A percentile compares a stretch with the other conserved stretches of the same genome.
Conservation (phyloP, 2,329 filamentous ascomycete genomes). For the Coniochaeta pulveracea region DNA sequence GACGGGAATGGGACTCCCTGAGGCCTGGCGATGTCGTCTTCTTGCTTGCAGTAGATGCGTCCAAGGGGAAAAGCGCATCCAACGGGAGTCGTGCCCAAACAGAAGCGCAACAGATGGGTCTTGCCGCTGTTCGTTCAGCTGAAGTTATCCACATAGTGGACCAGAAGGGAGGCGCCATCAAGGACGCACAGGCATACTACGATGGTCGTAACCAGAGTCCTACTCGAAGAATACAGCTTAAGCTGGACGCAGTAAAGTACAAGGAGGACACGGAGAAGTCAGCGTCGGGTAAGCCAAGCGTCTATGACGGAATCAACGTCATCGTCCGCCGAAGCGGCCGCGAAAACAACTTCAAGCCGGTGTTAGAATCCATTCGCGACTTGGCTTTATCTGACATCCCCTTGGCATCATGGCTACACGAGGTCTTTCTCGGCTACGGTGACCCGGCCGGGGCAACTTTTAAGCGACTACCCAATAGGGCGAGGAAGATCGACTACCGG, state of each 20-base stretch:
- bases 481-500: constrained; percentile 74
- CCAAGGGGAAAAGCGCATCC: constrained; percentile 34
- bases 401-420: constrained; percentile 84
- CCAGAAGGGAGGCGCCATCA: constrained; percentile 65
- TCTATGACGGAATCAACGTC: constrained; percentile 79
- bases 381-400: constrained; percentile 77
- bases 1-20: constrained; percentile 82
- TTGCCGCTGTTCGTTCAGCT: constrained; percentile 66
- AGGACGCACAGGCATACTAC: constrained; percentile 47
- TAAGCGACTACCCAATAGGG: constrained; percentile 65
- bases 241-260: constrained; percentile 70
- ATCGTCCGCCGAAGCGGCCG: constrained; percentile 71
- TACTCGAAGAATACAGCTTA: constrained; percentile 63
- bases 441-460: constrained; percentile 84
- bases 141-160: constrained; percentile 80
- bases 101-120: constrained; percentile 50
- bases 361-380: constrained; percentile 82
- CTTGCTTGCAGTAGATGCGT: constrained; percentile 62
- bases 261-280: constrained; percentile 60
- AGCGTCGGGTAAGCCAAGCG: constrained; percentile 57
- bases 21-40: constrained; percentile 85
- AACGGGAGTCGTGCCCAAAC: constrained; percentile 38
- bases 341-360: constrained; percentile 95
- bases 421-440: constrained; percentile 95
- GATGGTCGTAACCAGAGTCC: constrained; percentile 53